Base-by-base conservation (phyloP, 2,329 filamentous ascomycete species). In the Paracorniculantispora psalliotae region DNA sequence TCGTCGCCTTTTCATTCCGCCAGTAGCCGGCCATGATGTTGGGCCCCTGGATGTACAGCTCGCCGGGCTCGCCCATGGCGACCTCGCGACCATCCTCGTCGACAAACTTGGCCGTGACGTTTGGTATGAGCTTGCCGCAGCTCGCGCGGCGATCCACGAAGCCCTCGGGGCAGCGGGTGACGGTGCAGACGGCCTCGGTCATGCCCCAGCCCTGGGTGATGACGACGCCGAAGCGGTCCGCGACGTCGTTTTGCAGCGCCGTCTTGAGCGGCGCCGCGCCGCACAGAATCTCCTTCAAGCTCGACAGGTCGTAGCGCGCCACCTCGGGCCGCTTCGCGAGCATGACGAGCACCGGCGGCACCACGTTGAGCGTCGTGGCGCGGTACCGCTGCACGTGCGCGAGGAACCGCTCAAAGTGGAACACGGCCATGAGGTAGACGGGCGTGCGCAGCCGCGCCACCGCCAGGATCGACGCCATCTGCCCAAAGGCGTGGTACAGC, bases 401-500 rank as follows among this genome's bases (percentile, higher is more conserved):
- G 6, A 86, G 74, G 70, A 85, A 82, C 43, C 79, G 76, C 30
- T 79, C 67, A 59, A 81, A 84, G 23, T 80, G 73, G 67, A 79
- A 80, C 74, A 84, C 67, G 71, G 78, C 60, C 82, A 87, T 85
- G 61, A 85, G 70, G 64, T 84, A 85, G 12, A 83, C 73, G 0
- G 79, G 77, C 0, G 79, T 69, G 2, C 71, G 67, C 28, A 76
- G 69, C 62, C 73, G 76, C 13, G 74, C 67, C 0, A 76, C 75
- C 63, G 78, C 74, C 28, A 83, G 69, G 60, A 79, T 79, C 59
- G 80, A 79, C 58, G 78, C 76, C 2, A 81, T 73, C 66, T 85
- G 82, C 2, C 80, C 80, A 62, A 81, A 83, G 7, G 82, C 82
- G 65, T 87, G 84, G 65, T 86, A 88, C 67, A 88, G 81, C 0